A percentile compares a stretch with the other conserved stretches of the same genome.
These are phyloP conservation scores for Vitis vinifera DNA, from an alignment of 164 flowering plant species.

Conservation along the genomic window DNA sequence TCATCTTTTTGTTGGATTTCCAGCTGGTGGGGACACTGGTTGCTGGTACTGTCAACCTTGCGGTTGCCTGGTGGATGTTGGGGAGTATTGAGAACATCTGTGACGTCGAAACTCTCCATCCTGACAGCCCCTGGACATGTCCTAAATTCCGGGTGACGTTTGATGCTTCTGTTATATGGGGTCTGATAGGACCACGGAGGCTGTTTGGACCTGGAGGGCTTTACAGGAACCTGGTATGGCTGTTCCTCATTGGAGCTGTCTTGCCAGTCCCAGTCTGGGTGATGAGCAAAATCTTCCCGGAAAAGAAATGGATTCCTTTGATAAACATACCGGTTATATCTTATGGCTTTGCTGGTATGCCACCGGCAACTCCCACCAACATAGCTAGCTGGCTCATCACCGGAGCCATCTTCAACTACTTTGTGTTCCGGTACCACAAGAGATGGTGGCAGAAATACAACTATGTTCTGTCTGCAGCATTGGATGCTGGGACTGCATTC, in stretches of 20 bases:
- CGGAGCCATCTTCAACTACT: slow-evolving; percentile 82
- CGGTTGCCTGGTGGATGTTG: slow-evolving; percentile 97
- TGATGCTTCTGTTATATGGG: slow-evolving; percentile 98
- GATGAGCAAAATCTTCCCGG: slow-evolving; percentile 74
- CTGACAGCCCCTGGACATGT: slow-evolving; percentile 96
- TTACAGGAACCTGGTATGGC: slow-evolving; percentile 89
- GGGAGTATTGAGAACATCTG: slow-evolving; percentile 80
- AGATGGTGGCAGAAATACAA: slow-evolving; percentile 93
- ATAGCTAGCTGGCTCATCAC: slow-evolving; percentile 95
- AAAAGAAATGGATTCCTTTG: slow-evolving; percentile 88
- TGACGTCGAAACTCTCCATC: slow-evolving; percentile 64
- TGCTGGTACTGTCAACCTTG: slow-evolving; percentile 75
- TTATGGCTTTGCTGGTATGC: slow-evolving; percentile 93
- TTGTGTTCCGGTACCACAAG: slow-evolving; percentile 71
- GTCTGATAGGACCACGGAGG: slow-evolving; percentile 77
- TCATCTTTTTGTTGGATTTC: neutral
- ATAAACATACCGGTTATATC: slow-evolving; percentile 89
- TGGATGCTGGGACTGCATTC: slow-evolving; percentile 96
- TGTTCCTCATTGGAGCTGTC: slow-evolving; percentile 84
- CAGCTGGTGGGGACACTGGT: slow-evolving; percentile 87
- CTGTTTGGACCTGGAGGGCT: slow-evolving; percentile 82
- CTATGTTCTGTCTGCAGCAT: slow-evolving; percentile 86
- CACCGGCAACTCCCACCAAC: slow-evolving; percentile 94
- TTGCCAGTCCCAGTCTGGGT: slow-evolving; percentile 90
- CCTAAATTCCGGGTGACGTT: slow-evolving; percentile 86